Percentiles rank a stretch among this genome's conserved stretches.
Evolutionary conservation across 352 stramenopile species (phyloP).

Genomic region (Globisporangium yorkense): DNA sequence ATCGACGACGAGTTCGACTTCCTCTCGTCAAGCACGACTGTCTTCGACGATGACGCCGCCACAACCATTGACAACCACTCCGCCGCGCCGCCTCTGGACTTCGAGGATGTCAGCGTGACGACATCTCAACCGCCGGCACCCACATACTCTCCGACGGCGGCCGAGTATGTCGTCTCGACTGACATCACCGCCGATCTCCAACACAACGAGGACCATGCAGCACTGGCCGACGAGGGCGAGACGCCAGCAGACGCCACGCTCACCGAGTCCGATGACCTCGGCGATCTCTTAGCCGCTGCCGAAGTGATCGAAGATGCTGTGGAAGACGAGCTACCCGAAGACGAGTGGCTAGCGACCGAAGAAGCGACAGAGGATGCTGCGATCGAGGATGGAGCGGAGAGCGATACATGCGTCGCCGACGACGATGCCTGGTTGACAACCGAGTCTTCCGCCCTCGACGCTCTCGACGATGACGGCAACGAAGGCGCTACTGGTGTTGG

Average conservation of each 20-base stretch:
- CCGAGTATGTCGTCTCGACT: conserved; percentile 11
- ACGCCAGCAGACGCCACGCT: background rate
- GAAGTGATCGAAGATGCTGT: background rate
- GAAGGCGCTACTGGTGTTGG: background rate
- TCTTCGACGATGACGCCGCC: conserved; percentile 8
- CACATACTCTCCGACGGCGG: conserved; percentile 4
- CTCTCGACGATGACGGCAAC: background rate
- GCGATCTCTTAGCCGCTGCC: background rate
- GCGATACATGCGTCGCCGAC: background rate
- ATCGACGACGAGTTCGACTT: conserved; percentile 28
- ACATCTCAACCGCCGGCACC: background rate
- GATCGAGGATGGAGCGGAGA: background rate
- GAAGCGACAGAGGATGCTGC: background rate
- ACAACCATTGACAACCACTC: background rate
- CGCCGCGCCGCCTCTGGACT: conserved; percentile 1
- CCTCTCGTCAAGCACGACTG: conserved; percentile 17
- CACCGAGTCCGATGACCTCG: background rate
- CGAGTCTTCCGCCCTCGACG: background rate
- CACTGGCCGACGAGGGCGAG: background rate
- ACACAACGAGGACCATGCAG: conserved; percentile 9
- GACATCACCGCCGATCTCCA: conserved; percentile 54
- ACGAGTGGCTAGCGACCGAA: background rate
- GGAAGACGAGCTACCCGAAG: background rate
- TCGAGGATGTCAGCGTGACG: background rate
- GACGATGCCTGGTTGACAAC: conserved; percentile 10